These are phyloP conservation scores for Asclepias syriaca DNA, from an alignment of 257 asterid species.

Conservation along the genomic window DNA sequence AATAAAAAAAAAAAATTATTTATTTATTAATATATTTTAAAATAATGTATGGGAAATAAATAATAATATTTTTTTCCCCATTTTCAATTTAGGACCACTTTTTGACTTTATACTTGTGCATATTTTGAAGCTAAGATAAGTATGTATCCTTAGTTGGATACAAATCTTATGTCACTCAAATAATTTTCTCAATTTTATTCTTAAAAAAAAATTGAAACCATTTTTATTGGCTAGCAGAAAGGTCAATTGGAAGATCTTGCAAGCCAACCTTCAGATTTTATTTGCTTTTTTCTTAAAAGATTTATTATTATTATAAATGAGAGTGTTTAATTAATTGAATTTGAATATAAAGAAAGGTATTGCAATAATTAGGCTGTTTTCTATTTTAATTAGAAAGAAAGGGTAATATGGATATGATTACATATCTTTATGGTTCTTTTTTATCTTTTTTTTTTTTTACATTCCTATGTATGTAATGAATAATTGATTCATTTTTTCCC, in stretches of 20 bases:
- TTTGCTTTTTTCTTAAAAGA: too few relatives aligned
- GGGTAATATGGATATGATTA: not conserved
- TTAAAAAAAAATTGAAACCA: not conserved
- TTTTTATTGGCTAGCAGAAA: not conserved
- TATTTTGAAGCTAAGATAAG: not conserved
- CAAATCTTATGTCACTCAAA: not conserved
- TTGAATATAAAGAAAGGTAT: too few relatives aligned
- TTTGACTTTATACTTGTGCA: slow-evolving; percentile 1
- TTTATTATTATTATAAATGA: too few relatives aligned
- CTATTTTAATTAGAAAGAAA: not conserved
- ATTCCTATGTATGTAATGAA: too few relatives aligned
- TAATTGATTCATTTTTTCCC: too few relatives aligned
- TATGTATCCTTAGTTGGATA: not conserved
- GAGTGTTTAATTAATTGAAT: too few relatives aligned
- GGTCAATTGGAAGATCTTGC: not conserved
- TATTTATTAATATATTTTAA: too few relatives aligned
- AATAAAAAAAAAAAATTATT: not conserved
- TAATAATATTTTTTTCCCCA: too few relatives aligned
- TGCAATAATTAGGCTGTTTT: not conserved
- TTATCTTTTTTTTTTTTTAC: too few relatives aligned
- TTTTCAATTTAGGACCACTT: slow-evolving; percentile 12
- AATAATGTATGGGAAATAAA: too few relatives aligned
- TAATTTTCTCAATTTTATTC: not conserved
- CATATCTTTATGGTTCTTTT: too few relatives aligned
- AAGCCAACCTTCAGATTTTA: not conserved